These are phyloP conservation scores for Populus hybrid DNA, from an alignment of 441 rosid species.

Conservation along the genomic window DNA sequence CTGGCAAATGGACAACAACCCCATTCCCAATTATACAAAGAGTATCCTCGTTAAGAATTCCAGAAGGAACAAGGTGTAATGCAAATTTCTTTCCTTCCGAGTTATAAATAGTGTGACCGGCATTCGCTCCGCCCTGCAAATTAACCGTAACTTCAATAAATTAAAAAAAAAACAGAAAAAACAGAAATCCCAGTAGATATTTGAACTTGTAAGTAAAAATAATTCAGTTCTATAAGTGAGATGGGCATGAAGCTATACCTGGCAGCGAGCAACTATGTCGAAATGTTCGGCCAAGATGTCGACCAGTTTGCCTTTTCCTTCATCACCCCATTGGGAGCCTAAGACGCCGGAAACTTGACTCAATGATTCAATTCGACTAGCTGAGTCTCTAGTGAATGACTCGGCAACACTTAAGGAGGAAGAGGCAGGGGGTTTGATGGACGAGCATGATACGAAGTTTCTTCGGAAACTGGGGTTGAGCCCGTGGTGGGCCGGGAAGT, in stretches of 20 bases:
- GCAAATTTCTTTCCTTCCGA: slow-evolving; percentile 93
- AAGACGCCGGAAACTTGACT: slow-evolving; percentile 90
- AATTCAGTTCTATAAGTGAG: background rate
- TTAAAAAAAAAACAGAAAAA: background rate
- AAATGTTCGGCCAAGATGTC: slow-evolving; percentile 85
- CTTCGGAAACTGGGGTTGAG: slow-evolving; percentile 26
- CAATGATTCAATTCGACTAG: slow-evolving; percentile 56
- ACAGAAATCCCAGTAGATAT: background rate
- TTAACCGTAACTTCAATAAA: background rate
- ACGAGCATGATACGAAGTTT: slow-evolving; percentile 43
- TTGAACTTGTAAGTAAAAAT: background rate
- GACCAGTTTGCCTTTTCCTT: slow-evolving; percentile 97
- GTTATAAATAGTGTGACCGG: slow-evolving; percentile 98
- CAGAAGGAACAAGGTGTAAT: slow-evolving; percentile 93
- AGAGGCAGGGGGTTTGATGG: slow-evolving; percentile 27
- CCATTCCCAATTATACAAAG: slow-evolving; percentile 93
- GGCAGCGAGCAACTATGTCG: slow-evolving; percentile 95
- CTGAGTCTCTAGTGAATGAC: slow-evolving; percentile 39
- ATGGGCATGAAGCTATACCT: slow-evolving; percentile 34
- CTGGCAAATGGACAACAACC: slow-evolving; percentile 88
- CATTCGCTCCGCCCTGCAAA: slow-evolving; percentile 91
- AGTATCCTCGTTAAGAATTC: slow-evolving; percentile 82
- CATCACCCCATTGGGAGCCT: slow-evolving; percentile 94
- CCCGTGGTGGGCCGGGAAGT: slow-evolving; percentile 7
- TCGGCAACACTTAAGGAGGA: slow-evolving; percentile 47